phyloP scores from a whole-genome alignment of 306 rosid species.

The Cucumis melo region DNA sequence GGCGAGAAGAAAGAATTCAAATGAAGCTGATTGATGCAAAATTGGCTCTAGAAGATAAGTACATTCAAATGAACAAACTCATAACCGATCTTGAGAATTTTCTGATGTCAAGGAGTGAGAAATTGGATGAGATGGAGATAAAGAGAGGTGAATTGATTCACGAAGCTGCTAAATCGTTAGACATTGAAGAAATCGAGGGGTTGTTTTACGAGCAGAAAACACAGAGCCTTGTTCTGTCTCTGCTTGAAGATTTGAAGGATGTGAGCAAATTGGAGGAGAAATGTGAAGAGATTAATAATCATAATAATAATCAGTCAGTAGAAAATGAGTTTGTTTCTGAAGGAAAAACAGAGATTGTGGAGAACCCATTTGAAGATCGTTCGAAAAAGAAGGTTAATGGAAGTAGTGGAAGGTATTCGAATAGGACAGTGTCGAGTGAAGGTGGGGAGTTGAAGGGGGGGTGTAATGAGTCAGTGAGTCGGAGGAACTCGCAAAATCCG shows the following conservation, averaged over 20 bases:
- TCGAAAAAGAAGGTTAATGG: not conserved
- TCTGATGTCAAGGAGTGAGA: conserved; percentile 22
- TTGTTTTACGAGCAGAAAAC: conserved; percentile 17
- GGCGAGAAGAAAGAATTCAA: conserved; percentile 65
- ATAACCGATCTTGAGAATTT: conserved; percentile 25
- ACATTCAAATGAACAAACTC: conserved; percentile 30
- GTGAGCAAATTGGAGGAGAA: not conserved
- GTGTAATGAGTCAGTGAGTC: conserved; percentile 3
- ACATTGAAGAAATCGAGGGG: conserved; percentile 18
- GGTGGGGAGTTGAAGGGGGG: conserved; percentile 12
- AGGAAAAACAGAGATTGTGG: not conserved
- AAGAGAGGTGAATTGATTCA: conserved; percentile 29
- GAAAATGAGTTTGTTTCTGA: conserved; percentile 2
- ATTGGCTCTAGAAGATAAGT: conserved; percentile 38
- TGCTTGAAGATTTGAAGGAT: conserved; percentile 17
- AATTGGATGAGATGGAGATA: conserved; percentile 17
- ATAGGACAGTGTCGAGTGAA: conserved; percentile 1
- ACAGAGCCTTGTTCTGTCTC: conserved; percentile 16
- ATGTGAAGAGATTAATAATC: conserved; percentile 3
- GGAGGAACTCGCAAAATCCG: conserved; percentile 30
- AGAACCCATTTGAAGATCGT: not conserved
- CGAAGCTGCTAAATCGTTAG: conserved; percentile 20
- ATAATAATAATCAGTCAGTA: not conserved
- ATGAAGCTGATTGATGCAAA: conserved; percentile 63
- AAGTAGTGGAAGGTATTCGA: conserved; percentile 6